A percentile compares a stretch with the other conserved stretches of the same genome.
Evolutionary conservation across 2,329 filamentous ascomycete genomes (phyloP).

Genomic region (Pseudocercospora crystallina): DNA sequence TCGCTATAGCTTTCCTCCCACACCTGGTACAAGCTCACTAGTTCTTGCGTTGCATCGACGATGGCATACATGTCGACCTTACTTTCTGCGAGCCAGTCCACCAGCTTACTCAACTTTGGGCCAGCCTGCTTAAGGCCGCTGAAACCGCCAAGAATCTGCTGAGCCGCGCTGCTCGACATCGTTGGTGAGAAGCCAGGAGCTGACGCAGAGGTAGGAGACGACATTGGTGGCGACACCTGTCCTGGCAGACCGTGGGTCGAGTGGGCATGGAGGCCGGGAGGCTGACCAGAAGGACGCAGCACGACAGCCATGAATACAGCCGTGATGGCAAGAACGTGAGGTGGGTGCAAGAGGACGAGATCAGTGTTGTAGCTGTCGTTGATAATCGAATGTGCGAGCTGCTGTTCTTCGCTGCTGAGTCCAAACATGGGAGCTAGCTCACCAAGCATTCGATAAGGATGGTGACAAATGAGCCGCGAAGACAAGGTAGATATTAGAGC

Average conservation of each 20-base stretch:
- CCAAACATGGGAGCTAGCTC: conserved; percentile 68
- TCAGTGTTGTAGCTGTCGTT: conserved; percentile 95
- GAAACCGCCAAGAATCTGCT: conserved; percentile 35
- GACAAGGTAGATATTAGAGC: conserved; percentile 87
- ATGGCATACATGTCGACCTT: conserved; percentile 80
- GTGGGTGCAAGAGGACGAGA: conserved; percentile 78
- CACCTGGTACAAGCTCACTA: conserved; percentile 82
- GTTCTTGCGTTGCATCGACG: conserved; percentile 86
- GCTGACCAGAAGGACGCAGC: conserved; percentile 63
- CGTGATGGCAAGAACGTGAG: conserved; percentile 85
- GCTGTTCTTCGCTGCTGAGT: conserved; percentile 74
- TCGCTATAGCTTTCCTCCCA: conserved; percentile 67
- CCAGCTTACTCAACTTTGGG: conserved; percentile 51
- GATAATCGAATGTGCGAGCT: conserved; percentile 76
- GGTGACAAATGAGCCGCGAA: conserved; percentile 84
- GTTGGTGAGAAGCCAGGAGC: conserved; percentile 20
- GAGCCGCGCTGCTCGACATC: conserved; percentile 33
- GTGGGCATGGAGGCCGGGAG: conserved; percentile 46
- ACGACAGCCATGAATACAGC: conserved; percentile 83
- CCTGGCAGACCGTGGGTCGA: conserved; percentile 28
- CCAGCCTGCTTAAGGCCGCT: conserved; percentile 37
- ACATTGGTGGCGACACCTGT: conserved; percentile 18
- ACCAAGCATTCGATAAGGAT: conserved; percentile 80
- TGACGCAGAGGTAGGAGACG: conserved; percentile 25
- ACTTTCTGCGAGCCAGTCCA: conserved; percentile 82